Evolutionary conservation across 345 rosid genomes (phyloP).

Genomic region (Eucalyptus shirleyi): DNA sequence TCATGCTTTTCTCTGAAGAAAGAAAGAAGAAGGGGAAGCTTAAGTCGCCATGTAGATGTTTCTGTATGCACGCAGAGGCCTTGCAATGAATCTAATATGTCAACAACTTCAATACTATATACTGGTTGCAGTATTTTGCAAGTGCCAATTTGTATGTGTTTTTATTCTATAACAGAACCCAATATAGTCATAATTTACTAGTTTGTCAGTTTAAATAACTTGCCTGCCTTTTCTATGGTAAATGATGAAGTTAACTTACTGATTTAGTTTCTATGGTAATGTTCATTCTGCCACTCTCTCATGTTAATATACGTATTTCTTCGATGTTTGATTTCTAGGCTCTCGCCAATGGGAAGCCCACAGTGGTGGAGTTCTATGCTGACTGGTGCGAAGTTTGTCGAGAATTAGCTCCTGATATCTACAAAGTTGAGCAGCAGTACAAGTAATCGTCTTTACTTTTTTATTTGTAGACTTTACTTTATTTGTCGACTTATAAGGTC

Average conservation of each 20-base stretch:
- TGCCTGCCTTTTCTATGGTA: neutral
- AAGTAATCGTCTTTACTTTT: conserved; percentile 25
- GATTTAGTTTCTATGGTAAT: neutral
- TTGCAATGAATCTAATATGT: neutral
- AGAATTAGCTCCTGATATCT: conserved; percentile 88
- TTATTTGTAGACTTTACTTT: neutral
- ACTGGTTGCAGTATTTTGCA: neutral
- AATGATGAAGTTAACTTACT: neutral
- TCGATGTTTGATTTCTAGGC: conserved; percentile 25
- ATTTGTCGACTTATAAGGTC: neutral
- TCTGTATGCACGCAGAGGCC: neutral
- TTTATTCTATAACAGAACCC: neutral
- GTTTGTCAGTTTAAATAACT: neutral
- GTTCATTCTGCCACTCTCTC: neutral
- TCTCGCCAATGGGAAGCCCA: conserved; percentile 85
- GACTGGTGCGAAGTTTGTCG: conserved; percentile 98
- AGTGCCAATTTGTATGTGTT: neutral
- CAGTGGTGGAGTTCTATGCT: conserved; percentile 93
- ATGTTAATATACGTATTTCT: neutral
- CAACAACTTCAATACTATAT: neutral
- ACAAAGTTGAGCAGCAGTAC: conserved; percentile 89
- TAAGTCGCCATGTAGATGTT: neutral
- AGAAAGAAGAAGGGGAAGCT: neutral
- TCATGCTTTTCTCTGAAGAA: neutral
- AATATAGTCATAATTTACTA: neutral